Conservation (phyloP, 257 asterid species). For the Perilla frutescens region DNA sequence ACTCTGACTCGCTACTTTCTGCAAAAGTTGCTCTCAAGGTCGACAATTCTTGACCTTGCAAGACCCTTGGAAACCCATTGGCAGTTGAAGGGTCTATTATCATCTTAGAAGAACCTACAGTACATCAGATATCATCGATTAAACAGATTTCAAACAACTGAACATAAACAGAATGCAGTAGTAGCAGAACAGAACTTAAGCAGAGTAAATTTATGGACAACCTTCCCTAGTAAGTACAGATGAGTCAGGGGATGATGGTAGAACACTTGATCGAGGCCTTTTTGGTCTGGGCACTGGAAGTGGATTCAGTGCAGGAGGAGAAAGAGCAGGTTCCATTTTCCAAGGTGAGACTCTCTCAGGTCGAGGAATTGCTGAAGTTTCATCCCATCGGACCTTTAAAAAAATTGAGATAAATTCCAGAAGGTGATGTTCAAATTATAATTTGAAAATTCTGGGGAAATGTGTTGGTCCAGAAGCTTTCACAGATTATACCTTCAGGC, state of each 20-base stretch:
- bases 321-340: slow-evolving; percentile 90
- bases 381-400: slow-evolving; percentile 94
- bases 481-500: slow-evolving; percentile 68
- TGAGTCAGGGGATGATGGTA: slow-evolving; percentile 84
- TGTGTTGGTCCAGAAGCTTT: neutral
- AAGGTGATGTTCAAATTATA: slow-evolving; percentile 4
- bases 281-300: slow-evolving; percentile 74
- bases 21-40: slow-evolving; percentile 75
- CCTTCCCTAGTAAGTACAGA: slow-evolving; percentile 91
- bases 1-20: slow-evolving; percentile 69
- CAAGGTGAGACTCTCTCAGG: slow-evolving; percentile 98
- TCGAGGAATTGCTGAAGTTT: slow-evolving; percentile 77
- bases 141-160: slow-evolving; percentile 19
- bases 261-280: slow-evolving; percentile 71
- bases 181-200: slow-evolving; percentile 4
- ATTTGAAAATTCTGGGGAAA: neutral
- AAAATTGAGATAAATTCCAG: slow-evolving; percentile 15
- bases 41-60: slow-evolving; percentile 92
- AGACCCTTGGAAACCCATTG: slow-evolving; percentile 77
- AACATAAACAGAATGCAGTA: slow-evolving; percentile 26
- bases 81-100: slow-evolving; percentile 74
- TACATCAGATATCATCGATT: slow-evolving; percentile 3
- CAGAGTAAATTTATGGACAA: slow-evolving; percentile 31
- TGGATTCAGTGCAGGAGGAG: slow-evolving; percentile 88
- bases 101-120: slow-evolving; percentile 70